phyloP scores from a whole-genome alignment of 768 basidiomycete genomes.

The Termitomyces sp. region DNA sequence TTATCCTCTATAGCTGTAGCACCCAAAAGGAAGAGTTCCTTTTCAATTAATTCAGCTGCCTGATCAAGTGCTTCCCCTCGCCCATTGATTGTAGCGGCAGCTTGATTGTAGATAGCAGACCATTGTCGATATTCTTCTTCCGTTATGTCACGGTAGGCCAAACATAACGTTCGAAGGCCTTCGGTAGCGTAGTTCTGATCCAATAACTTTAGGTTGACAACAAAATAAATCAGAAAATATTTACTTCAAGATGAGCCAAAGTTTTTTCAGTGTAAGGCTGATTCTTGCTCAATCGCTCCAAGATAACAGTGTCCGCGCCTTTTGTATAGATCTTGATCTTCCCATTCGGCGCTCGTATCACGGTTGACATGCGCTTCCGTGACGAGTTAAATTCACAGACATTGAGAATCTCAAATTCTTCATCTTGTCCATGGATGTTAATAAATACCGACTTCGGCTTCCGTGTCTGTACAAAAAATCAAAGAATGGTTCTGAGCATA shows the following conservation, averaged over 20 bases:
- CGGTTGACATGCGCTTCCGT: constrained; percentile 95
- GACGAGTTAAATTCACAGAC: constrained; percentile 99
- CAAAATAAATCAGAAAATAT: constrained; percentile 13
- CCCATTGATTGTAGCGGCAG: constrained; percentile 92
- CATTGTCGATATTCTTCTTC: constrained; percentile 89
- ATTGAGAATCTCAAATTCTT: constrained; percentile 89
- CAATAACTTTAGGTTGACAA: constrained; percentile 5
- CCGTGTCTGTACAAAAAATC: constrained; percentile 53
- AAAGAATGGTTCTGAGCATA: neutral
- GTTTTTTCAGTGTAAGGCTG: constrained; percentile 87
- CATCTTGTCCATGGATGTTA: constrained; percentile 61
- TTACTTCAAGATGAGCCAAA: constrained; percentile 83
- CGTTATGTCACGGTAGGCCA: constrained; percentile 90
- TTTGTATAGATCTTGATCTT: constrained; percentile 95
- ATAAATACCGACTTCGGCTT: constrained; percentile 97
- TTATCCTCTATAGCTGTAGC: constrained; percentile 99
- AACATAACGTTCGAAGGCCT: constrained; percentile 92
- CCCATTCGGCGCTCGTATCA: constrained; percentile 83
- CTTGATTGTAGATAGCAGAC: constrained; percentile 83
- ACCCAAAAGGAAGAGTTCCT: constrained; percentile 87
- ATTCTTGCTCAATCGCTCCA: constrained; percentile 84
- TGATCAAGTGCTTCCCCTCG: constrained; percentile 92
- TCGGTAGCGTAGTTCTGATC: constrained; percentile 92
- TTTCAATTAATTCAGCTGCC: constrained; percentile 94
- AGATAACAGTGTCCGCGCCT: constrained; percentile 96